These are phyloP conservation scores for Cryphonectria nitschkei DNA, from an alignment of 2,329 filamentous ascomycete genomes.

Conservation along the genomic window DNA sequence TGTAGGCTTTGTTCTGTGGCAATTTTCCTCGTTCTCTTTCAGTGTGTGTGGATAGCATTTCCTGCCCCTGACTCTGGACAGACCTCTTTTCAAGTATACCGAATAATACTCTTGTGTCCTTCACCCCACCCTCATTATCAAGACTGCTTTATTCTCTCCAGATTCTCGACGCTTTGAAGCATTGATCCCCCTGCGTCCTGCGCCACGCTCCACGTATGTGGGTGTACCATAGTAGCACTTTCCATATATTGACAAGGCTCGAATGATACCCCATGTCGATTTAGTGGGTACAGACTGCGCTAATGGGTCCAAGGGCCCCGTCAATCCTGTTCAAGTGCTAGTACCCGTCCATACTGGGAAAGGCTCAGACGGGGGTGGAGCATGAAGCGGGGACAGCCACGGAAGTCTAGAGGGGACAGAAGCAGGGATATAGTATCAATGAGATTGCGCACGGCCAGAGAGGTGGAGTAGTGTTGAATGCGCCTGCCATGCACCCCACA, in stretches of 20 bases:
- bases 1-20: neutral
- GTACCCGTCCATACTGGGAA: neutral
- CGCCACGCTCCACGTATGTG: neutral
- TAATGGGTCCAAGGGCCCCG: neutral
- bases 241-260: slow-evolving; percentile 4
- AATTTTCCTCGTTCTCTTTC: neutral
- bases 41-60: neutral
- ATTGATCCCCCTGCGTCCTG: slow-evolving; percentile 7
- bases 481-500: too few relatives aligned
- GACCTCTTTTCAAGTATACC: neutral
- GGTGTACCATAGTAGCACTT: neutral
- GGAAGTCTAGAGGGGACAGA: neutral
- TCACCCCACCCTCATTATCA: too few relatives aligned
- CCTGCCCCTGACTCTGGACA: neutral
- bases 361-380: neutral
- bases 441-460: slow-evolving; percentile 6
- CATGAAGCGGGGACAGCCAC: neutral
- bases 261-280: neutral
- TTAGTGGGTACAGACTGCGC: neutral
- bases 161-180: neutral
- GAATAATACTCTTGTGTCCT: too few relatives aligned
- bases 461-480: neutral
- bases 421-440: neutral
- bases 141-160: neutral
- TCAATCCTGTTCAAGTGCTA: neutral